These are phyloP conservation scores for Fusarium sublunatum DNA, from an alignment of 2,329 filamentous ascomycete species.

Conservation along the genomic window DNA sequence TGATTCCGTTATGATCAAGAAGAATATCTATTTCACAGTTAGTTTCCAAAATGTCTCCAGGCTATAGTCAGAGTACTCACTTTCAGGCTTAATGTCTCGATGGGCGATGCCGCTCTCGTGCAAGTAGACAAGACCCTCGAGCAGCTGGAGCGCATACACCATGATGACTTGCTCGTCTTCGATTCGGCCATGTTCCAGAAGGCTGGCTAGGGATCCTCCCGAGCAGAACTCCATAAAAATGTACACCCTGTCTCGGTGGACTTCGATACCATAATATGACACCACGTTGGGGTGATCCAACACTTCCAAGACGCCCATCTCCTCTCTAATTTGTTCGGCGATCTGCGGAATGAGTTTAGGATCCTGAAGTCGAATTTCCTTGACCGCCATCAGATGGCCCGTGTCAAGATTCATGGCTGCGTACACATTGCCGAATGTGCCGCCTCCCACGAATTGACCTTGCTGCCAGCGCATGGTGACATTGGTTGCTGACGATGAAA, in stretches of 20 bases:
- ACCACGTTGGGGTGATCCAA: slow-evolving; percentile 98
- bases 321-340: slow-evolving; percentile 92
- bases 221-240: slow-evolving; percentile 99
- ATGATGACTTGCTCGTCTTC: slow-evolving; percentile 98
- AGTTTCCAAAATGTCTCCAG: slow-evolving; percentile 5
- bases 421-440: slow-evolving; percentile 97
- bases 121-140: slow-evolving; percentile 93
- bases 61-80: slow-evolving; percentile 63
- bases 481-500: slow-evolving; percentile 94
- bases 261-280: slow-evolving; percentile 97
- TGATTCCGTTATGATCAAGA: slow-evolving; percentile 95
- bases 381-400: slow-evolving; percentile 96
- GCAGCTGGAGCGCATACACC: slow-evolving; percentile 93
- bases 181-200: slow-evolving; percentile 95
- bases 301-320: slow-evolving; percentile 96
- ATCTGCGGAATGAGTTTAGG: slow-evolving; percentile 95
- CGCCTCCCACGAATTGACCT: slow-evolving; percentile 96
- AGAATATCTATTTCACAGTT: slow-evolving; percentile 76
- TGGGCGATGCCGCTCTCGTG: slow-evolving; percentile 93
- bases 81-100: slow-evolving; percentile 97
- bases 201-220: slow-evolving; percentile 87
- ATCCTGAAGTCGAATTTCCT: slow-evolving; percentile 97
- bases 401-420: slow-evolving; percentile 97
- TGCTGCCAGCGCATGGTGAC: slow-evolving; percentile 98
- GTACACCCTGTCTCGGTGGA: slow-evolving; percentile 98